Evolutionary conservation across 1,139 yeast species (phyloP).

Genomic region (Tardiomyces digboiensis): DNA sequence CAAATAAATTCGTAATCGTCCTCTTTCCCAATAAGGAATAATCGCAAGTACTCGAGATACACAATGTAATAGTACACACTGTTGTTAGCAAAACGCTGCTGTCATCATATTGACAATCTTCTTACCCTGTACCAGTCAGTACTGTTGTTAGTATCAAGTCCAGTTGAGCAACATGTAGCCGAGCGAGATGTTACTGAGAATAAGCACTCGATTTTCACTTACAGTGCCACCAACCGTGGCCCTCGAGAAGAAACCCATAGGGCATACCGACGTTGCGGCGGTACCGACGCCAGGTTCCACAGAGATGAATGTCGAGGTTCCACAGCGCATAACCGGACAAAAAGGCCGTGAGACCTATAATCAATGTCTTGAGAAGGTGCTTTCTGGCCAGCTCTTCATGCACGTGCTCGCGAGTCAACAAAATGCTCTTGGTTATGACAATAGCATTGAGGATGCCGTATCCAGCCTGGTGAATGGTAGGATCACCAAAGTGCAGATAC

Average conservation of each 20-base stretch:
- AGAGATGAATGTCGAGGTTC: conserved; percentile 78
- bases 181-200: too few species aligned
- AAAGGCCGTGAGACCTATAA: conserved; percentile 55
- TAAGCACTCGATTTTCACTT: not conserved
- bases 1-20: conserved; percentile 44
- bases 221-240: conserved; percentile 97
- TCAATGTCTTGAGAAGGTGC: conserved; percentile 45
- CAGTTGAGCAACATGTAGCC: too few species aligned
- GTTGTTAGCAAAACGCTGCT: too few species aligned
- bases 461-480: conserved; percentile 79
- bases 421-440: conserved; percentile 48
- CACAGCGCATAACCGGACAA: conserved; percentile 68
- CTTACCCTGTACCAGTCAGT: not conserved
- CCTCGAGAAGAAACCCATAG: conserved; percentile 76
- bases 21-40: conserved; percentile 45
- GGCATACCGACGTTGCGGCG: conserved; percentile 80
- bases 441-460: conserved; percentile 56
- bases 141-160: not conserved
- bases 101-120: too few species aligned
- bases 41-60: conserved; percentile 56
- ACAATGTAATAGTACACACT: conserved; percentile 56
- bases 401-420: conserved; percentile 43
- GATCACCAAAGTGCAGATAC: conserved; percentile 64
- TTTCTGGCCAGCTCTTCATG: conserved; percentile 36
- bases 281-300: conserved; percentile 49